Conservation (phyloP, 495 filamentous ascomycete genomes). For the Xylaria bambusicola region DNA sequence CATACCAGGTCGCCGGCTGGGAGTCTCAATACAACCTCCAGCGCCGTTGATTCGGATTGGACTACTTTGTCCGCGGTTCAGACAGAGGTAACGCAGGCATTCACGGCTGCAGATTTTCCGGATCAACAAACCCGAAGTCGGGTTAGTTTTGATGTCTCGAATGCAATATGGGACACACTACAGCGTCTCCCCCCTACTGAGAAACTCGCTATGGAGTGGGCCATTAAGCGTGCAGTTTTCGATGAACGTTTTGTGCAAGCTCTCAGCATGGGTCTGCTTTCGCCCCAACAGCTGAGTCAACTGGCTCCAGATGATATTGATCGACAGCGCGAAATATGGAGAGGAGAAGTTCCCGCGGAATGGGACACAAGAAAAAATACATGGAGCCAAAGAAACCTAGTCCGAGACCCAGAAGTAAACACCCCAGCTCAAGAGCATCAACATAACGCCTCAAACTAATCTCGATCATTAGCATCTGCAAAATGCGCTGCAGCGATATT, state of each 20-base stretch:
- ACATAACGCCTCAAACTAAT: slow-evolving; percentile 12
- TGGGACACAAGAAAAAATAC: slow-evolving; percentile 16
- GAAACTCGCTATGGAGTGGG: background rate
- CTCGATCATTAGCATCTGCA: slow-evolving; percentile 23
- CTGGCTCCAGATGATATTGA: slow-evolving; percentile 16
- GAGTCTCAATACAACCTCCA: background rate
- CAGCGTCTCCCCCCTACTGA: background rate
- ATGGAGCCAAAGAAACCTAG: background rate
- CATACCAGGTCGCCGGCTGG: slow-evolving; percentile 3
- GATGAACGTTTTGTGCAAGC: slow-evolving; percentile 22
- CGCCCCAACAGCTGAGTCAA: slow-evolving; percentile 12
- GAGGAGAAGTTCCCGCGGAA: background rate
- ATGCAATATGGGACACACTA: slow-evolving; percentile 4
- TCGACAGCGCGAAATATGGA: slow-evolving; percentile 7
- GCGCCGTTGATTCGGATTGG: background rate
- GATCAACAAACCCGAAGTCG: background rate
- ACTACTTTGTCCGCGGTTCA: slow-evolving; percentile 10
- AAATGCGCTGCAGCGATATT: slow-evolving; percentile 19
- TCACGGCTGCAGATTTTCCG: slow-evolving; percentile 2
- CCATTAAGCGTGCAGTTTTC: slow-evolving; percentile 14
- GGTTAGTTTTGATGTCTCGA: slow-evolving; percentile 7
- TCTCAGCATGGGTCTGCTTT: slow-evolving; percentile 17
- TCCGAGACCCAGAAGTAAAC: slow-evolving; percentile 26
- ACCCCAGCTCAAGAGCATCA: slow-evolving; percentile 4
- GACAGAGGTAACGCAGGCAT: slow-evolving; percentile 10